These are phyloP conservation scores for Thielaviopsis musarum DNA, from an alignment of 2,329 filamentous ascomycete species.

Conservation along the genomic window DNA sequence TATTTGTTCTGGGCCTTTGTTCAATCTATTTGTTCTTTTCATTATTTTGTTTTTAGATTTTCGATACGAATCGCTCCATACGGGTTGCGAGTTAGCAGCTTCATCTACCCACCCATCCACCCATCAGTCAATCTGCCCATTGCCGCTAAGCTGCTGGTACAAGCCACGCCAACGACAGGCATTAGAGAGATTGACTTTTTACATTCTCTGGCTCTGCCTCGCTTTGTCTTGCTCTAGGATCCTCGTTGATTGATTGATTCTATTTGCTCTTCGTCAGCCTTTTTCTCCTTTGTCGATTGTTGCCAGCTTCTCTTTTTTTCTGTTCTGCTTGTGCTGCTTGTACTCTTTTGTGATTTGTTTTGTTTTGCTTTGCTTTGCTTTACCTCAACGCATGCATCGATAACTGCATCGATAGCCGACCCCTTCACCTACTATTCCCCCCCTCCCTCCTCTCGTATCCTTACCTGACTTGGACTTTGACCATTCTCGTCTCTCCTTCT, in stretches of 20 bases:
- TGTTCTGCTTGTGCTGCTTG: background rate
- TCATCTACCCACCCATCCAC: background rate
- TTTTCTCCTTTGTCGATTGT: background rate
- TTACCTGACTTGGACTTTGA: background rate
- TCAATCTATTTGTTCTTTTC: background rate
- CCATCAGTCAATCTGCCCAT: background rate
- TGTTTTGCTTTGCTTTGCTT: background rate
- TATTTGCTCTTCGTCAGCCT: background rate
- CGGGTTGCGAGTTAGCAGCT: background rate
- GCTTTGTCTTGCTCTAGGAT: background rate
- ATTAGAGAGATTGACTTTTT: background rate
- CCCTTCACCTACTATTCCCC: background rate
- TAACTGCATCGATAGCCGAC: background rate
- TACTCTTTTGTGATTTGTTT: background rate
- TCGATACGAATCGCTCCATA: background rate
- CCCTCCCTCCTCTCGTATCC: background rate
- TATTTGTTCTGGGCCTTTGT: background rate
- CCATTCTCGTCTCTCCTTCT: background rate
- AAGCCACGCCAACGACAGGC: background rate
- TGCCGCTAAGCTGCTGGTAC: background rate
- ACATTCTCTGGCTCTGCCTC: background rate
- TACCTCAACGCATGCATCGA: background rate
- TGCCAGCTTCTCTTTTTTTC: background rate
- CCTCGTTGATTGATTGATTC: background rate
- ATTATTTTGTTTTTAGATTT: background rate